Conservation (phyloP, 768 basidiomycete genomes). For the Dendrothele bispora region DNA sequence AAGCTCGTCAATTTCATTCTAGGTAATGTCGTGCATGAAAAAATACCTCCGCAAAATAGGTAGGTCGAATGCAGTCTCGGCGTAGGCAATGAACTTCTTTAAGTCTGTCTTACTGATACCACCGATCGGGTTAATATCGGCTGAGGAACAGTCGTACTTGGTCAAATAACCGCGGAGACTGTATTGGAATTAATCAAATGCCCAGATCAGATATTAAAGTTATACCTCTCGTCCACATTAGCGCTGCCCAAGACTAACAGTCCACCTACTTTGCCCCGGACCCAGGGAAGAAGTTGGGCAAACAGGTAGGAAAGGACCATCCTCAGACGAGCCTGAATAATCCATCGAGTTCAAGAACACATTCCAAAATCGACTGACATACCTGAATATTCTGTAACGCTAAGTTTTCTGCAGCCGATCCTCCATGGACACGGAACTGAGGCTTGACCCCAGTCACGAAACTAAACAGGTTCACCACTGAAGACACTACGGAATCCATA, state of each 20-base stretch:
- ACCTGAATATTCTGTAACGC: slow-evolving; percentile 98
- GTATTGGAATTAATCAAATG: not conserved
- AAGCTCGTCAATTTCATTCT: not conserved
- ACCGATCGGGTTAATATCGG: slow-evolving; percentile 98
- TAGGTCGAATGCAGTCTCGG: slow-evolving; percentile 73
- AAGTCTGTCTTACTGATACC: slow-evolving; percentile 97
- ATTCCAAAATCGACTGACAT: slow-evolving; percentile 1
- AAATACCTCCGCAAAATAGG: slow-evolving; percentile 77
- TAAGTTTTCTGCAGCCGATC: slow-evolving; percentile 84
- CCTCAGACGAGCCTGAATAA: slow-evolving; percentile 73
- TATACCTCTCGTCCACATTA: slow-evolving; percentile 94
- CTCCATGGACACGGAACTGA: slow-evolving; percentile 85
- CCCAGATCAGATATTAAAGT: slow-evolving; percentile 4
- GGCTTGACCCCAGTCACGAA: slow-evolving; percentile 67
- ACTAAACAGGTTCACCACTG: slow-evolving; percentile 79
- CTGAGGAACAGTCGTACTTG: slow-evolving; percentile 98
- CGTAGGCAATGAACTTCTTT: slow-evolving; percentile 92
- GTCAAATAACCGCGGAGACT: slow-evolving; percentile 96
- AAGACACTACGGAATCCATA: slow-evolving; percentile 90
- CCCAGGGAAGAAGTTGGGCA: slow-evolving; percentile 93
- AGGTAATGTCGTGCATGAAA: not conserved
- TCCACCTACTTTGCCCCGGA: slow-evolving; percentile 79
- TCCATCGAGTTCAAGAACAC: not conserved
- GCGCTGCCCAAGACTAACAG: slow-evolving; percentile 96
- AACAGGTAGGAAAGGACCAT: slow-evolving; percentile 97